Percentiles rank a stretch among this genome's conserved stretches.
Evolutionary conservation across 257 asterid species (phyloP).

Genomic region (Ligustrum vulgare): DNA sequence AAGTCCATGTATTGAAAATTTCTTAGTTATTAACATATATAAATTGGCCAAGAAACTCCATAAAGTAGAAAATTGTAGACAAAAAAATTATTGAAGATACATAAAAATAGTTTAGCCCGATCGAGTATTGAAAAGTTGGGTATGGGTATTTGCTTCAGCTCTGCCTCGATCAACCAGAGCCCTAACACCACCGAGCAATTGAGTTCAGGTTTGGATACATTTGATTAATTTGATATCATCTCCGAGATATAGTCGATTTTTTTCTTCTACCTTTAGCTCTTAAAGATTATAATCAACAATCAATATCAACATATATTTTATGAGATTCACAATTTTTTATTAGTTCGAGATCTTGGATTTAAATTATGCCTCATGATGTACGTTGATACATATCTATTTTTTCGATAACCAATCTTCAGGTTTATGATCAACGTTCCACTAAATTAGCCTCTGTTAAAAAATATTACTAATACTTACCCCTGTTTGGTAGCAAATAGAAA

Average conservation of each 20-base stretch:
- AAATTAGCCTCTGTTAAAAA: no score
- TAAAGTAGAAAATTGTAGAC: background rate
- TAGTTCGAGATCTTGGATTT: background rate
- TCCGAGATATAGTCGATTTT: no score
- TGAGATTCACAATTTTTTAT: no score
- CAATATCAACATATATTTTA: no score
- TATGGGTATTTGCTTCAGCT: conserved; percentile 47
- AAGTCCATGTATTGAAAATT: background rate
- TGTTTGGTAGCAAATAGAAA: no score
- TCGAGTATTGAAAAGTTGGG: background rate
- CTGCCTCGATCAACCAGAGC: conserved; percentile 30
- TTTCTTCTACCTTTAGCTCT: no score
- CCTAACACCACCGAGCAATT: conserved; percentile 29
- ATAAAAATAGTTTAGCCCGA: background rate
- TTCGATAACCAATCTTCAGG: background rate
- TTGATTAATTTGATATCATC: background rate
- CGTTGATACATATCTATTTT: background rate
- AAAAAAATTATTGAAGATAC: background rate
- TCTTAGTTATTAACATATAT: background rate
- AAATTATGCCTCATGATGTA: no score
- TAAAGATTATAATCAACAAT: no score
- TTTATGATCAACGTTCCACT: no score
- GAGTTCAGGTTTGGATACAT: conserved; percentile 34
- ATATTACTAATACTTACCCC: no score
- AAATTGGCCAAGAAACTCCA: background rate